Evolutionary conservation across 2,329 filamentous ascomycete genomes (phyloP), one percentile per base, ranked within the genome.

Genomic region (Rhinocladiella mackenziei): DNA sequence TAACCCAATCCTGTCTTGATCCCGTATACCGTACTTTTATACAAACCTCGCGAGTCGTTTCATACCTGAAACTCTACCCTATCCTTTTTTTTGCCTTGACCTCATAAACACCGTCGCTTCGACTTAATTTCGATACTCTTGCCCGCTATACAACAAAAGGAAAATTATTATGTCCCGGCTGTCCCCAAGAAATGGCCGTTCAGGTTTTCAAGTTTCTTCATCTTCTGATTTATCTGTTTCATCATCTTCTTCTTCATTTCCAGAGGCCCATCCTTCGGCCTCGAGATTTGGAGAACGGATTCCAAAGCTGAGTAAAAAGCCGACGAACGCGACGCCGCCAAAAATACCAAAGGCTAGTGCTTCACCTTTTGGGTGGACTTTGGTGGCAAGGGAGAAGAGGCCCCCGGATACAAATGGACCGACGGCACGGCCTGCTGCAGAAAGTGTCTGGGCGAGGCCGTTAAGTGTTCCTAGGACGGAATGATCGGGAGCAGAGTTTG

Each of bases 371-470:
- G 83, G 85, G 8, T 75, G 70, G 4, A 95, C 74, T 36, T 77
- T 75, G 0, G 80, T 83, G 0, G 88, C 83, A 1, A 91, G 70
- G 0, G 87, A 87, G 64, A 94, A 98, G 0, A 98, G 71, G 0
- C 82, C 82, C 0, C 92, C 92, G 0, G 89, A 92, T 0, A 94
- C 71, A 54, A 97, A 89, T 0, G 92, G 92, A 0, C 92, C 92
- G 0, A 88, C 77, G 31, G 89, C 89, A 48, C 92, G 81, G 6
- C 92, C 92, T 0, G 86, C 87, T 0, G 92, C 92, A 0, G 88
- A 94, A 0, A 98, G 78, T 0, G 89, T 95, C 65, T 98, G 92
- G 0, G 92, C 92, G 22, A 97, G 77, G 7, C 92, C 92, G 60
- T 98, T 96, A 18, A 98, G 74, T 0, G 87, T 89, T 2, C 92